phyloP scores from a whole-genome alignment of 805 yeast species.

The Candida pini region DNA sequence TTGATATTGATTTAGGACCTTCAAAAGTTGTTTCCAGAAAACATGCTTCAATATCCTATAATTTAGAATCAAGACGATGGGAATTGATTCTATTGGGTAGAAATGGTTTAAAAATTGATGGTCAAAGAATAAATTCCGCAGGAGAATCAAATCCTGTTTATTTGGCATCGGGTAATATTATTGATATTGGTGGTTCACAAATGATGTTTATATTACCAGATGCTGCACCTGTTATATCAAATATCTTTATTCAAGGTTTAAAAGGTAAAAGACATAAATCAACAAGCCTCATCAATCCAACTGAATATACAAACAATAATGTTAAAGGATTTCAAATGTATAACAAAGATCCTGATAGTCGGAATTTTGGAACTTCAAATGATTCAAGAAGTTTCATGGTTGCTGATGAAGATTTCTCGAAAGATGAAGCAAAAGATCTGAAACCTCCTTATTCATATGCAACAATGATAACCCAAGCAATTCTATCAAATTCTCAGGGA shows the following conservation, averaged over 20 bases:
- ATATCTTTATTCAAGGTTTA: constrained; percentile 36
- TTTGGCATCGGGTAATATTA: constrained; percentile 78
- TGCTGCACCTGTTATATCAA: constrained; percentile 64
- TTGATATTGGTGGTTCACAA: constrained; percentile 96
- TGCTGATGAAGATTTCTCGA: constrained; percentile 57
- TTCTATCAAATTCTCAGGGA: constrained; percentile 80
- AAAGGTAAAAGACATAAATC: constrained; percentile 21
- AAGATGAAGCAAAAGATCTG: constrained; percentile 85
- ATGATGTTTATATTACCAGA: constrained; percentile 99
- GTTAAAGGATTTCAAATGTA: constrained; percentile 52
- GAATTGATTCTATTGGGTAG: constrained; percentile 79
- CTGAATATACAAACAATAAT: constrained; percentile 16
- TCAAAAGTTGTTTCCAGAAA: constrained; percentile 93
- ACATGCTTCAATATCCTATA: constrained; percentile 82
- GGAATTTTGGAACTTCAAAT: constrained; percentile 6
- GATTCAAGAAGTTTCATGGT: constrained; percentile 9
- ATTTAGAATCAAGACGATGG: constrained; percentile 74
- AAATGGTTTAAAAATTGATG: constrained; percentile 90
- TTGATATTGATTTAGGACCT: constrained; percentile 91
- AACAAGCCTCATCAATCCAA: constrained; percentile 9
- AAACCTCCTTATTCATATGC: constrained; percentile 98
- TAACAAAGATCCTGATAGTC: constrained; percentile 29
- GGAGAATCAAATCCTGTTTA: constrained; percentile 41
- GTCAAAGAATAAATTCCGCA: constrained; percentile 39
- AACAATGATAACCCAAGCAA: constrained; percentile 97